phyloP scores from a whole-genome alignment of 495 filamentous ascomycete species.

The Poronia punctata region DNA sequence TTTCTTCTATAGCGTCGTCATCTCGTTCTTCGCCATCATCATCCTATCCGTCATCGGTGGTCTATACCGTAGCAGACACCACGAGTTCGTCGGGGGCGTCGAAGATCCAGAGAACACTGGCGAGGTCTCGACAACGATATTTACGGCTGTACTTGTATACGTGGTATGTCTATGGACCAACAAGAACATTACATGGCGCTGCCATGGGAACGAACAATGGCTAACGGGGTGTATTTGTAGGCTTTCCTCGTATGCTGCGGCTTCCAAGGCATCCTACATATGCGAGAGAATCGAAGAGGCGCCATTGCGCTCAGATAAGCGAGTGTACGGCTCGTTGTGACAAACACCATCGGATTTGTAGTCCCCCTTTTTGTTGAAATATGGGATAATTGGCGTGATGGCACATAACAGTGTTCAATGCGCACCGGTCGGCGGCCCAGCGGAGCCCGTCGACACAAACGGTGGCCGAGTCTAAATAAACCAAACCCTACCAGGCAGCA shows the following conservation, averaged over 20 bases:
- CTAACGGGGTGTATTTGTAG: constrained; percentile 36
- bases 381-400: too few species aligned
- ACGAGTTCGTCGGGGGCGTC: constrained; percentile 68
- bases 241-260: constrained; percentile 86
- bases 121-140: constrained; percentile 74
- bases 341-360: too few species aligned
- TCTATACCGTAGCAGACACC: constrained; percentile 70
- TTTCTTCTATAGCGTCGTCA: constrained; percentile 57
- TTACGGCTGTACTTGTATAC: constrained; percentile 80
- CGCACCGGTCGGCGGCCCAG: too few species aligned
- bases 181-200: neutral
- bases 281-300: constrained; percentile 68
- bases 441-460: too few species aligned
- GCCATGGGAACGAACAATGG: neutral
- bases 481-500: too few species aligned
- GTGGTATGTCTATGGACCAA: constrained; percentile 49
- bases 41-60: constrained; percentile 78
- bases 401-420: too few species aligned
- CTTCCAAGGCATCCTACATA: constrained; percentile 73
- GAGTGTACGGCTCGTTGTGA: constrained; percentile 1
- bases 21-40: constrained; percentile 81
- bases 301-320: constrained; percentile 62
- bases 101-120: constrained; percentile 67
- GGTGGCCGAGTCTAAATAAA: too few species aligned
- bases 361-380: too few species aligned